These are phyloP conservation scores for Cornus controversa DNA, from an alignment of 148 eudicot genomes.

Conservation along the genomic window DNA sequence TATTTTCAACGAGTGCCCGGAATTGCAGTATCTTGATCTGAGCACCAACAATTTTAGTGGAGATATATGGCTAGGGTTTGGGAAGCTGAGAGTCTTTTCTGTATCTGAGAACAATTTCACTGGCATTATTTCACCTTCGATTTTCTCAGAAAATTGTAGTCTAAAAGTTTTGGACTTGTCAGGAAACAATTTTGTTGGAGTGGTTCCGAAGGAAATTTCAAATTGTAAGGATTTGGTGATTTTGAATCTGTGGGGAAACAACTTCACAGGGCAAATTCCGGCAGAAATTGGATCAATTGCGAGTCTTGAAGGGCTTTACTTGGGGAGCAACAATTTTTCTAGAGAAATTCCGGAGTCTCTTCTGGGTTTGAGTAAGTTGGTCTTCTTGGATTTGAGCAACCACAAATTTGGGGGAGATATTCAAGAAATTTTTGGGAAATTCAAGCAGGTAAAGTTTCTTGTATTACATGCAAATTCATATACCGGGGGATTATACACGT, in stretches of 20 bases:
- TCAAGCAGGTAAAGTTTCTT: conserved; percentile 59
- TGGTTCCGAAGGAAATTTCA: conserved; percentile 63
- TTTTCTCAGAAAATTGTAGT: conserved; percentile 54
- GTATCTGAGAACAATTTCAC: conserved; percentile 49
- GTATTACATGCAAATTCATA: conserved; percentile 64
- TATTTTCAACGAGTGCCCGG: conserved; percentile 44
- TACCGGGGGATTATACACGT: conserved; percentile 57
- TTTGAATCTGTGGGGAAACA: conserved; percentile 60
- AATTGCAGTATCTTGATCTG: conserved; percentile 68
- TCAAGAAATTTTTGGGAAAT: conserved; percentile 60
- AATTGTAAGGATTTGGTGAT: conserved; percentile 44
- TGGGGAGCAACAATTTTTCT: conserved; percentile 71
- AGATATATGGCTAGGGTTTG: conserved; percentile 52
- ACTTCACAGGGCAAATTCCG: conserved; percentile 63
- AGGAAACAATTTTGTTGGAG: conserved; percentile 57
- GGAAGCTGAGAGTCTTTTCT: conserved; percentile 43
- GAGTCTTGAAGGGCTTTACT: conserved; percentile 43
- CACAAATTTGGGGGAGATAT: conserved; percentile 65
- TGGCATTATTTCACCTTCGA: conserved; percentile 37
- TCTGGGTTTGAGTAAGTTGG: conserved; percentile 45
- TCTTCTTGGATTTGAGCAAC: conserved; percentile 64
- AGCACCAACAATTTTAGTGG: conserved; percentile 65
- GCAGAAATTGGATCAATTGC: conserved; percentile 58
- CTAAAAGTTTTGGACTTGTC: conserved; percentile 65
- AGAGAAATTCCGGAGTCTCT: conserved; percentile 65